Percentiles rank a stretch among this genome's conserved stretches.
Conservation (phyloP, 192 early-diverging fungal species). For the Linnemannia zychae region DNA sequence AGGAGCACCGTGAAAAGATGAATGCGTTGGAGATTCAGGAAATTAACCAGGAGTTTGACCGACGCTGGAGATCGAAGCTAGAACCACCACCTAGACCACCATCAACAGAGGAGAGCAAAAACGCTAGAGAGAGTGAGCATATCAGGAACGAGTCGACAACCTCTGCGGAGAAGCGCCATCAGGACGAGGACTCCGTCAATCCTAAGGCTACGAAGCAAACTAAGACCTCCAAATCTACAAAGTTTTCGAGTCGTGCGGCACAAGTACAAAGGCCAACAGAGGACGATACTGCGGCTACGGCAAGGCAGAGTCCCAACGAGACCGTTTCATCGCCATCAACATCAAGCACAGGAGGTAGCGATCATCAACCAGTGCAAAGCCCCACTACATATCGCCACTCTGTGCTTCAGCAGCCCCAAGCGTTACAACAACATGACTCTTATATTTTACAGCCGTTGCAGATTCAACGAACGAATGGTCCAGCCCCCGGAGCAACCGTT, state of each 20-base stretch:
- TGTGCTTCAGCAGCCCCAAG: slow-evolving; percentile 26
- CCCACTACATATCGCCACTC: slow-evolving; percentile 38
- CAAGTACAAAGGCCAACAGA: background rate
- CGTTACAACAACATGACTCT: slow-evolving; percentile 24
- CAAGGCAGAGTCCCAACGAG: background rate
- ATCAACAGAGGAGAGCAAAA: background rate
- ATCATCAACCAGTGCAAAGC: background rate
- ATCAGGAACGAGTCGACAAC: background rate
- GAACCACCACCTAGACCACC: background rate
- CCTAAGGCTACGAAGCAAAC: slow-evolving; percentile 32
- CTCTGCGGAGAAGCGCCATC: slow-evolving; percentile 20
- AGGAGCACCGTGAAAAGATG: slow-evolving; percentile 39
- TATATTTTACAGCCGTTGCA: slow-evolving; percentile 53
- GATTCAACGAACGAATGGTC: slow-evolving; percentile 30
- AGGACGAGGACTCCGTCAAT: slow-evolving; percentile 21
- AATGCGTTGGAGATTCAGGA: slow-evolving; percentile 50
- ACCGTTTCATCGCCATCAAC: background rate
- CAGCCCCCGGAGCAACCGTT: background rate
- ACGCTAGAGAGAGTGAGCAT: background rate
- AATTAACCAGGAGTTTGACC: slow-evolving; percentile 53
- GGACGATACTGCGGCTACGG: background rate
- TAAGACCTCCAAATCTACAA: slow-evolving; percentile 1
- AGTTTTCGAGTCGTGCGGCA: background rate
- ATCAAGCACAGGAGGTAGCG: background rate
- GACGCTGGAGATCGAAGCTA: slow-evolving; percentile 31